phyloP scores from a whole-genome alignment of 371 early-diverging fungal genomes.

The Actinomortierella ambigua region DNA sequence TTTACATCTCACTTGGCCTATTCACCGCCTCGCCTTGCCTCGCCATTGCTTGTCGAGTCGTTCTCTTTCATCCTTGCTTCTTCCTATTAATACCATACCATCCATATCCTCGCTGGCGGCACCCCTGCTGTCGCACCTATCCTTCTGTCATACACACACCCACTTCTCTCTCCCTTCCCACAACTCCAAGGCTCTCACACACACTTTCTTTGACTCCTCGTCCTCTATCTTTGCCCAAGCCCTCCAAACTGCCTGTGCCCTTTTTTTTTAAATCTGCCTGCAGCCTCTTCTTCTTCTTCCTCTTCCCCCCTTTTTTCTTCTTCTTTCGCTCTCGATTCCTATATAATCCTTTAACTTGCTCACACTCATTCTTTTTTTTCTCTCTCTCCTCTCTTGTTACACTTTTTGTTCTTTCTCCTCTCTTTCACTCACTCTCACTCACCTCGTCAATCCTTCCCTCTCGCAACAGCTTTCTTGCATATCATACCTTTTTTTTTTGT shows the following conservation, averaged over 20 bases:
- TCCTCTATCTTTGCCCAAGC: not conserved
- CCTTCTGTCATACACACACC: too few relatives aligned
- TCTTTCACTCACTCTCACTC: not conserved
- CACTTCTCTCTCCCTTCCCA: not conserved
- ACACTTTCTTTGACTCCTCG: too few relatives aligned
- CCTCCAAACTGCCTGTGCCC: not conserved
- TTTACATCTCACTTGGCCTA: not conserved
- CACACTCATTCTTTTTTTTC: constrained; percentile 1
- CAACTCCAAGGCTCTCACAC: not conserved
- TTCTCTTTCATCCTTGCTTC: not conserved
- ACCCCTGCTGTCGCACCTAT: too few relatives aligned
- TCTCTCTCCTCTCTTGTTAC: constrained; percentile 2
- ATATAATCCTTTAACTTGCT: not conserved
- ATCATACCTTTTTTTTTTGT: not conserved
- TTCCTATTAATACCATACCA: not conserved
- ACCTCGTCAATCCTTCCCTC: not conserved
- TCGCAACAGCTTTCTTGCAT: constrained; percentile 1
- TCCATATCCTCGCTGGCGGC: not conserved
- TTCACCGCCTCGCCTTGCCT: not conserved
- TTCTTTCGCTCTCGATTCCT: constrained; percentile 2
- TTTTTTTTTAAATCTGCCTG: too few relatives aligned
- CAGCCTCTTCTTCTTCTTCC: constrained; percentile 1
- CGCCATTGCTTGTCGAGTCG: not conserved
- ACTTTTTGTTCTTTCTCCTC: not conserved
- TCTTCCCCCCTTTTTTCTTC: not conserved